Base-by-base conservation (phyloP, 129 eudicot genomes). In the Kitagawia praeruptora region DNA sequence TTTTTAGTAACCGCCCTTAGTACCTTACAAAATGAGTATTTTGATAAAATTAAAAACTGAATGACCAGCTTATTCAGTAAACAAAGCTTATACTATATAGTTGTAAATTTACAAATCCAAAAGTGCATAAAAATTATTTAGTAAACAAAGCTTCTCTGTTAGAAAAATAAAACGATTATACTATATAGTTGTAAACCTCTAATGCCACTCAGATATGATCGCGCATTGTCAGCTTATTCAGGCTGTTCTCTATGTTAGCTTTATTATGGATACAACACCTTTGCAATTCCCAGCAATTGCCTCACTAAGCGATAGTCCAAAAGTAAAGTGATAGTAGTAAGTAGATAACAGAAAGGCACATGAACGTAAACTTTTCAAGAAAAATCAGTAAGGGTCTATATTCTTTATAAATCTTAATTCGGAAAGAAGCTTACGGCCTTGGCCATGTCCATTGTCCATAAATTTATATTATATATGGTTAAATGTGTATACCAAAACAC, bases 41-140 rank as follows among this genome's bases (percentile, higher is more conserved):
- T 58, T n/a, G 8, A 1, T 9, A 44, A 44, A 44, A 44, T 9
- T 44, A 58, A 28, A 58, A 58, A 7, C 23, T 58, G 10, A 23
- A 58, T 23, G 14, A 58, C 13, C n/a, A 58, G 67, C 72, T 21
- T 28, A 23, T 13, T 3, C n/a, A n/a, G n/a, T n/a, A n/a, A n/a
- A n/a, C n/a, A n/a, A n/a, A n/a, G n/a, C n/a, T n/a, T n/a, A n/a
- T n/a, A n/a, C n/a, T n/a, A n/a, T n/a, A n/a, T n/a, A 86, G 97
- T 91, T 88, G 84, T 2, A 28, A 13, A 66, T 3, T 63, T 10
- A 27, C 70, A 54, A 54, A 54, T 1, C 27, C 21, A 54, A 21
- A 54, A 18, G 1, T 54, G 63, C 63, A 54, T 54, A 1, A 63
- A 63, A 2, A 10, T 63, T 27, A 25, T n/a, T 25, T 27, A 63